These are phyloP conservation scores for Penicillium sp. DNA, from an alignment of 2,329 filamentous ascomycete species.

Conservation along the genomic window DNA sequence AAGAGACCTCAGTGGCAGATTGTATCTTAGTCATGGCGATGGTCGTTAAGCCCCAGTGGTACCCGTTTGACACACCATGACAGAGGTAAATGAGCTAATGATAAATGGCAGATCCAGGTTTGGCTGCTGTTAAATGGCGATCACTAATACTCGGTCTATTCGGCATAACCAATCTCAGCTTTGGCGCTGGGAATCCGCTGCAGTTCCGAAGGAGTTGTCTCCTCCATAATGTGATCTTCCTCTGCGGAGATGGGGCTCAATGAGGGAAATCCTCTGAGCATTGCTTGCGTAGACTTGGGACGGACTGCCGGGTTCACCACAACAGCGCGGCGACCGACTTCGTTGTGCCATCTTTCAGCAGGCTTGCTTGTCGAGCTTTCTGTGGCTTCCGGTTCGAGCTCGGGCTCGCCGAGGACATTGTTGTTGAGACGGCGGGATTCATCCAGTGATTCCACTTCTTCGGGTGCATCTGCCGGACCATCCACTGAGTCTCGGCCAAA, in stretches of 20 bases:
- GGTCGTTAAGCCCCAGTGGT: neutral
- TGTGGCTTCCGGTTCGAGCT: slow-evolving; percentile 31
- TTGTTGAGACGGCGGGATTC: slow-evolving; percentile 36
- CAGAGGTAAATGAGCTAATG: neutral
- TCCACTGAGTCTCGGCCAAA: slow-evolving; percentile 44
- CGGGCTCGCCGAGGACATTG: slow-evolving; percentile 55
- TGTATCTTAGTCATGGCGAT: neutral
- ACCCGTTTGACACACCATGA: neutral
- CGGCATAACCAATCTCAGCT: slow-evolving; percentile 20
- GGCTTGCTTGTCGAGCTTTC: slow-evolving; percentile 19
- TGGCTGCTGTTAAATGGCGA: neutral
- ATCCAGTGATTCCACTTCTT: slow-evolving; percentile 39
- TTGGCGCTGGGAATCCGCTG: slow-evolving; percentile 55
- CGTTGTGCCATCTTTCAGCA: slow-evolving; percentile 50
- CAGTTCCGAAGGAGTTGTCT: slow-evolving; percentile 35
- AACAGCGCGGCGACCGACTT: slow-evolving; percentile 57
- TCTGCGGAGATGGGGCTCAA: slow-evolving; percentile 34
- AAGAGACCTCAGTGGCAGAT: slow-evolving; percentile 25
- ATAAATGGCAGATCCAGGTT: neutral
- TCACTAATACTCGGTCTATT: neutral
- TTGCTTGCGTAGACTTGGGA: slow-evolving; percentile 60
- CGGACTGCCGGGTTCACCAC: slow-evolving; percentile 60
- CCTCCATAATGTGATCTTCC: slow-evolving; percentile 34
- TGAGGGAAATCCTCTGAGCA: slow-evolving; percentile 53
- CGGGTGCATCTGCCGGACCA: slow-evolving; percentile 36